Base-by-base conservation (phyloP, 176 grass and related monocot genomes). In the Ensete glaucum region DNA sequence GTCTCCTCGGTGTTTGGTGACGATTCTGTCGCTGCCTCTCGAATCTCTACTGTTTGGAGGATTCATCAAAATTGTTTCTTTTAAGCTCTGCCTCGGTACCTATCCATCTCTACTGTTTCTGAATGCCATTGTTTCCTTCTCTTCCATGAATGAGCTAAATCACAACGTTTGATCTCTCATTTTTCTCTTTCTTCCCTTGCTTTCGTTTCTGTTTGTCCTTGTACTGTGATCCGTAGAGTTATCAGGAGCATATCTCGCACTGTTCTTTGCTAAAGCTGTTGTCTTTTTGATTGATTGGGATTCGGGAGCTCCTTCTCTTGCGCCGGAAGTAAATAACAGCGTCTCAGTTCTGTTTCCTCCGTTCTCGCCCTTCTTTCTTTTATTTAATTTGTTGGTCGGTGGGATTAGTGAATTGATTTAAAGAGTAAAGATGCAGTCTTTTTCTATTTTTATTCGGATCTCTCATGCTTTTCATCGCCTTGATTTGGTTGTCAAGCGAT, bases 21-120 rank as follows among this genome's bases (percentile, higher is more conserved):
- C 17, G 20, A n/a, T 62, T 17, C 57, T 14, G 15, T 17, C 55
- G 11, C 55, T 58, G 55, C 17, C 55, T 58, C 55, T 58, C 55
- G 17, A 12, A 15, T 58, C 55, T 58, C 55, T 58, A 10, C 55
- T 58, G 17, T 17, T 62, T 62, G 17, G 15, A n/a, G 57, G 13
- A 19, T 62, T 15, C 65, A 68, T 68, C 65, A 48, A 68, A 29
- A 29, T 68, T 68, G 25, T 25, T 48, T 11, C 65, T 68, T 68
- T 43, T 68, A 43, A 11, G 11, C 12, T 1, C 27, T 68, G 25
- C 65, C 8, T 34, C 48, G 27, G 13, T 48, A 34, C 25, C 13
- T 68, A 16, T 68, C 14, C 65, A 15, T 16, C 65, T 68, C 24
- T 1, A 15, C 25, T 9, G 11, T 25, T 25, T 25, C 63, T 11